Conservation (phyloP, 768 basidiomycete species). For the Termitomyces sp. region DNA sequence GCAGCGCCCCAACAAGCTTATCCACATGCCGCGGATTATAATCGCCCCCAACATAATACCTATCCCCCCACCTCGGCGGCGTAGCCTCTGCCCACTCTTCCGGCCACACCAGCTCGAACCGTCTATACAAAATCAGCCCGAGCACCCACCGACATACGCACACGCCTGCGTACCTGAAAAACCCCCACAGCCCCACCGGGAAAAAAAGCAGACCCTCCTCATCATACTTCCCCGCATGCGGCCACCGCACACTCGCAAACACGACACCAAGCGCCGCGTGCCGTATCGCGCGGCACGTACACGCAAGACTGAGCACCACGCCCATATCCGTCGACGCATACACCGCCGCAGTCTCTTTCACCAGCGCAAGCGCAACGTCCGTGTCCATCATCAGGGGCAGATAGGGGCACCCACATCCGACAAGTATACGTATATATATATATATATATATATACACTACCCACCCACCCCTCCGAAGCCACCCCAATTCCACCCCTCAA, state of each 20-base stretch:
- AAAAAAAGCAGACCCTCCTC: conserved; percentile 36
- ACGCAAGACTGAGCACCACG: conserved; percentile 25
- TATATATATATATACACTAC: too few species aligned
- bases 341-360: conserved; percentile 18
- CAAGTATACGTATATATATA: too few species aligned
- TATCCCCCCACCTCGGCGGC: conserved; percentile 38
- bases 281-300: conserved; percentile 25
- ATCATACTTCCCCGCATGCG: conserved; percentile 35
- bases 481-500: too few species aligned
- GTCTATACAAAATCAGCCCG: conserved; percentile 19
- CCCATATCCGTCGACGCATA: conserved; percentile 13
- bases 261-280: conserved; percentile 26
- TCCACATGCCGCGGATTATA: conserved; percentile 34
- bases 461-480: too few species aligned
- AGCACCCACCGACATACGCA: not conserved
- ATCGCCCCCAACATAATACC: conserved; percentile 30
- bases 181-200: conserved; percentile 34
- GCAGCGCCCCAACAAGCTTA: conserved; percentile 34
- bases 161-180: conserved; percentile 31
- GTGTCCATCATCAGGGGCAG: conserved; percentile 18
- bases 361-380: conserved; percentile 24
- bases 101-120: conserved; percentile 38
- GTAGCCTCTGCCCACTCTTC: conserved; percentile 41
- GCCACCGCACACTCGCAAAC: conserved; percentile 38
- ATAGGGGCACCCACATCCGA: too few species aligned